Base-by-base conservation (phyloP, 2,329 filamentous ascomycete species). In the Trichoderma koningii region DNA sequence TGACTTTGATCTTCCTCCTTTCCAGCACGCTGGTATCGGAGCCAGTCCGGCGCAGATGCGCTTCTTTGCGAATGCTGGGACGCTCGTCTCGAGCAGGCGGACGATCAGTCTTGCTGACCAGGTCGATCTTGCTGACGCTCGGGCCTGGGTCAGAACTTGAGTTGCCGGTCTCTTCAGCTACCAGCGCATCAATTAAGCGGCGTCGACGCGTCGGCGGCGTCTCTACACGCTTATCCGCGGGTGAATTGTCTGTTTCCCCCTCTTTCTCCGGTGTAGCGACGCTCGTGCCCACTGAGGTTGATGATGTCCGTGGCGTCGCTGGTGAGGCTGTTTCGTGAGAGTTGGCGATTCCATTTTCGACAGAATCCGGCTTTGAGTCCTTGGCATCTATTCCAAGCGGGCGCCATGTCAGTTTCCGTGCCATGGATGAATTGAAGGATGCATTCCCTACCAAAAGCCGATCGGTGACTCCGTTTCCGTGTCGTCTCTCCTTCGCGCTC, bases 1-100 rank as follows among this genome's bases (percentile, higher is more conserved):
- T 78, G 38, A 71, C 70, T 51, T 75, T 76, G 21, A 78, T 71
- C 66, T 74, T 74, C 53, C 70, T 74, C 44, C 71, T 72, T 60
- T 72, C 72, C 7, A 73, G 53, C 12, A 71, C 17, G 30, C n/a
- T 70, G 26, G 67, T 71, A 68, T 68, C 17, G 73, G 71, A 9
- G 62, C 72, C 72, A 6, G 68, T 70, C 21, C 68, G 71, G 42
- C 73, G 71, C n/a, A 66, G 57, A 10, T 63, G 60, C 7, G 69
- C 63, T 10, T 67, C 67, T 28, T 69, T 62, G 15, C 63, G 65
- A 44, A 68, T 64, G 53, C 45, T 50, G 30, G 51, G 19, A 12
- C 55, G 63, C 4, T 19, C 64, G 68, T 62, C 44, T 63, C 66
- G 56, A 48, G 50, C 28, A 55, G 56, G 14, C 44, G n/a, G 38